Percentiles rank a stretch among this genome's conserved stretches.
phyloP scores from a whole-genome alignment of 768 basidiomycete genomes.

The Amanita brunnescens region DNA sequence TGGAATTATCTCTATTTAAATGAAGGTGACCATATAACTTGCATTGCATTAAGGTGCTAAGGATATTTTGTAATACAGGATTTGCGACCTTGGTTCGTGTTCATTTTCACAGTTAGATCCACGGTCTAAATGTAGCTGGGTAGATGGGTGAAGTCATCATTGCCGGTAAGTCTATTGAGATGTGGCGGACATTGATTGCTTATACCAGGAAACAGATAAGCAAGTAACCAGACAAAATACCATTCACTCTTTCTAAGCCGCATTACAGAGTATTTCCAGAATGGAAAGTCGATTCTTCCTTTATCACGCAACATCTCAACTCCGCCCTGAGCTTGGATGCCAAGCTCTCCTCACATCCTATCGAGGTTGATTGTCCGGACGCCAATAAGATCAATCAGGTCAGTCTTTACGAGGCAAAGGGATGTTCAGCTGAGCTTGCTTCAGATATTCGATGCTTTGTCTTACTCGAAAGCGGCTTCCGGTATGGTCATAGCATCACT shows the following conservation, averaged over 20 bases:
- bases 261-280: conserved; percentile 61
- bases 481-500: conserved; percentile 29
- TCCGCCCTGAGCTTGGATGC: conserved; percentile 78
- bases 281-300: conserved; percentile 76
- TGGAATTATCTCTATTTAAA: conserved; percentile 82
- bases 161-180: conserved; percentile 38
- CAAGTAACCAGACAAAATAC: conserved; percentile 18
- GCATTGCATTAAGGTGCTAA: conserved; percentile 1
- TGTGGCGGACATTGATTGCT: neutral
- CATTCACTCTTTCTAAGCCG: neutral
- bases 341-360: conserved; percentile 82
- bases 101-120: neutral
- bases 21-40: conserved; percentile 39
- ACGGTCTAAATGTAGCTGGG: conserved; percentile 4
- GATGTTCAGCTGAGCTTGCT: neutral
- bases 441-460: conserved; percentile 87
- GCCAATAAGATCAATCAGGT: conserved; percentile 79
- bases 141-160: conserved; percentile 88
- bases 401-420: neutral
- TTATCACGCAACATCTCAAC: conserved; percentile 71
- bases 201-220: conserved; percentile 36
- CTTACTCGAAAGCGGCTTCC: conserved; percentile 79
- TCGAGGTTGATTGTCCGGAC: conserved; percentile 86
- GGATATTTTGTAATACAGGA: conserved; percentile 28
- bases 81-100: conserved; percentile 76